These are phyloP conservation scores for Salmacisia buchloeana DNA, from an alignment of 1,284 basidiomycete species.

Conservation along the genomic window DNA sequence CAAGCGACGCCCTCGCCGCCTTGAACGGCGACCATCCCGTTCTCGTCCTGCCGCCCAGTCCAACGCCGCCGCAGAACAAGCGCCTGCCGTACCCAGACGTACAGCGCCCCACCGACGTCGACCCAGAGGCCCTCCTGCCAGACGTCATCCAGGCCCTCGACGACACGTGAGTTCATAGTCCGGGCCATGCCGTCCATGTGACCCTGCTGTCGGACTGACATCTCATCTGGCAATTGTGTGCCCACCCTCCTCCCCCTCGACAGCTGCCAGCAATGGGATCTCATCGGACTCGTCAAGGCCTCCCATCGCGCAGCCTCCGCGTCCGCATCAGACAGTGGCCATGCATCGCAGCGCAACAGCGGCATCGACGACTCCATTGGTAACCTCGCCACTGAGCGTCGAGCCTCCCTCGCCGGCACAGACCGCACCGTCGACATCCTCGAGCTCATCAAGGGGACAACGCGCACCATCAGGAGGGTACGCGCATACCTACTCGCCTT, in stretches of 20 bases:
- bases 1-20: background rate
- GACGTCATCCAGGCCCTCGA: conserved; percentile 18
- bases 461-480: conserved; percentile 29
- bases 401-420: background rate
- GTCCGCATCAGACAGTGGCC: background rate
- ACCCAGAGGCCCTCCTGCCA: conserved; percentile 20
- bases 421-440: conserved; percentile 11
- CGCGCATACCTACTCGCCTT: conserved; percentile 30
- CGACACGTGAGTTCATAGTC: background rate
- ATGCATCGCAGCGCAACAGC: background rate
- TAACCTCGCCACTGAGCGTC: background rate
- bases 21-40: conserved; percentile 1
- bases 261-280: conserved; percentile 15
- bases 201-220: background rate
- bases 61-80: conserved; percentile 16
- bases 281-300: conserved; percentile 12
- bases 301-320: background rate
- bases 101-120: conserved; percentile 28
- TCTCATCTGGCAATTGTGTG: no score
- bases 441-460: conserved; percentile 21
- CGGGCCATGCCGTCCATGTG: background rate
- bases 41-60: conserved; percentile 22
- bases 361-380: background rate
- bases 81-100: conserved; percentile 22
- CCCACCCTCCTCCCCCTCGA: background rate